Base-by-base conservation (phyloP, 805 yeast genomes). In the Saccharomyces kudriavzevii region DNA sequence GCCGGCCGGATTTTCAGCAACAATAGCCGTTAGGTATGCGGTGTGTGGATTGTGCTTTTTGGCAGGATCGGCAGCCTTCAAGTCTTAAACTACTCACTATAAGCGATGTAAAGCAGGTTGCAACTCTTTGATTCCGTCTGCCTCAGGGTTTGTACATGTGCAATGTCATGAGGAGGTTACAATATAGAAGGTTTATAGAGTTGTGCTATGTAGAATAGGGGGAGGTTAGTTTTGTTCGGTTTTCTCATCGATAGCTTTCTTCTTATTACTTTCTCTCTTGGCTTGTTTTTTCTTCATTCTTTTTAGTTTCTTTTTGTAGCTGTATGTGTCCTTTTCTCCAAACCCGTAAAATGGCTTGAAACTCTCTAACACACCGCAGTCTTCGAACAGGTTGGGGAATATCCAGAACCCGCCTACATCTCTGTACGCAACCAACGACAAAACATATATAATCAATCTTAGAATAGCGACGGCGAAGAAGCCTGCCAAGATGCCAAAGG, bases 341-440 rank as follows among this genome's bases (percentile, higher is more conserved):
- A 90, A 90, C 2, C 83, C 94, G 66, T 87, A 94, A n/a, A 85
- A 60, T 3, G 99, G 99, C 59, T 78, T 78, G 75, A 94, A 94
- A 75, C 96, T 87, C 55, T 92, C 98, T 56, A 92, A 66, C 58
- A 94, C 86, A 25, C 97, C 96, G 62, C 95, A 91, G 66, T 94
- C 99, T 57, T 85, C 99, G 71, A 91, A 94, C 66, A 94, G 76
- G 67, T 92, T 92, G 53, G 99, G 99, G 78, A 89, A 92, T 48
- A 94, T 68, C 99, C 99, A 94, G 67, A 94, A 78, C n/a, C 96
- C 96, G 46, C 82, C 82, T 6, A 82, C 80, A 53, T 78, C 72
- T 24, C 51, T 54, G 35, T 58, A 64, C 25, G 58, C 55, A 6
- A 64, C 58, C 40, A 66, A 51, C 4, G 71, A 66, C 1, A 80